Conservation (phyloP, 2,329 filamentous ascomycete genomes). For the Phaeophleospora eucalypticola region DNA sequence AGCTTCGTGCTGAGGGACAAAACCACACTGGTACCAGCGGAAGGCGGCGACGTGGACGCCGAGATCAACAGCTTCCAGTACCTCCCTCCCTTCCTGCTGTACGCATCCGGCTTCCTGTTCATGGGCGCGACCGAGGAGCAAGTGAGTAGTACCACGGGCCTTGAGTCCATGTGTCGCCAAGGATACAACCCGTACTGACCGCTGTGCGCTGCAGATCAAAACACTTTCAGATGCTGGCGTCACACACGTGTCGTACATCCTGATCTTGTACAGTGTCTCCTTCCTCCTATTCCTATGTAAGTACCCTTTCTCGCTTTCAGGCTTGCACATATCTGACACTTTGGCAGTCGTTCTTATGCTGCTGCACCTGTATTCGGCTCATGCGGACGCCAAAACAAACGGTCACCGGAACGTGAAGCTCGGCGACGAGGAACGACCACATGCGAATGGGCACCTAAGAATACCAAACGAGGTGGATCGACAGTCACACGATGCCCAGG, state of each 20-base stretch:
- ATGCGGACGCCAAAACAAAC: constrained; percentile 42
- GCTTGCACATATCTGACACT: neutral
- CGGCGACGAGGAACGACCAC: constrained; percentile 26
- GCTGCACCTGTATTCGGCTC: constrained; percentile 73
- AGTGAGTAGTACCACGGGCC: neutral
- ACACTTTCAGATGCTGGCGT: constrained; percentile 69
- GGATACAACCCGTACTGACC: neutral
- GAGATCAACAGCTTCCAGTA: constrained; percentile 50
- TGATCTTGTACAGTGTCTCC: constrained; percentile 85
- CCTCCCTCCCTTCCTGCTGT: constrained; percentile 57
- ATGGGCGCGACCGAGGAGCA: constrained; percentile 95
- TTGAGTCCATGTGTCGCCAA: neutral
- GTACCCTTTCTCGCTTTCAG: constrained; percentile 25
- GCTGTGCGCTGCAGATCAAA: constrained; percentile 57
- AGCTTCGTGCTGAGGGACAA: constrained; percentile 78
- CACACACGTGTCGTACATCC: constrained; percentile 85
- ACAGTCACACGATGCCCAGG: constrained; percentile 73
- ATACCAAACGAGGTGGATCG: constrained; percentile 43
- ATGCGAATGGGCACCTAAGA: constrained; percentile 44
- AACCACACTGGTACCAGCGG: constrained; percentile 34
- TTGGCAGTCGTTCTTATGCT: constrained; percentile 71
- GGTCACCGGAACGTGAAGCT: constrained; percentile 34
- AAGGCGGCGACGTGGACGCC: constrained; percentile 30
- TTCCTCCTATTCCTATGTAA: constrained; percentile 84
- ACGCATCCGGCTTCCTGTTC: constrained; percentile 90